Base-by-base conservation (phyloP, 2,329 filamentous ascomycete genomes). In the Rutstroemia sydowiana region DNA sequence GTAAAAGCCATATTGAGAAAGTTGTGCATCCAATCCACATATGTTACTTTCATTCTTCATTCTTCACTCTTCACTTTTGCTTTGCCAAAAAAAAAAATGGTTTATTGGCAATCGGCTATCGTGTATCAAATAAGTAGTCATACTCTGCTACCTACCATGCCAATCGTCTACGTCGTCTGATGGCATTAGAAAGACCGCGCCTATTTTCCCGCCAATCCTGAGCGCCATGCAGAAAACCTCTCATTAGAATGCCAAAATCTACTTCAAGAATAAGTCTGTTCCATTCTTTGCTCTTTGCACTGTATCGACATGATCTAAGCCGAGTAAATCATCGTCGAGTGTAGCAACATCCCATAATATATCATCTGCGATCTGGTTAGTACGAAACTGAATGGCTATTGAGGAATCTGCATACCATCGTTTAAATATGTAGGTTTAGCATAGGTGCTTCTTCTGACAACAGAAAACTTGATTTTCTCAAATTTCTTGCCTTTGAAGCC, bases 401-500 rank as follows among this genome's bases (percentile, higher is more conserved):
- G 14, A 31, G 31, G 20, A 11, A 42, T 5, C 14, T 31, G 8
- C 84, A 75, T 73, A 95, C 92, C 90, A 71, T 97, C 93, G 60
- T 85, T 82, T 43, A 98, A 74, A 71, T 95, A 95, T 54, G 82
- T 78, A 23, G 90, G 86, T 65, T 86, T 89, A 36, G 86, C 82
- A 69, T 88, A 95, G 47, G 81, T 77, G 61, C 71, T 61, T 66
- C 87, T 76, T 67, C 83, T 75, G 47, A 96, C 79, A 30, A 95
- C 71, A 6, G 90, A 87, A 73, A 98, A 96, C 70, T 95, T 96
- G 70, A 98, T 93, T 76, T 97, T 97, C 70, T 98, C 92, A 61
- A 98, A 91, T 59, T 89, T 89, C 75, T 98, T 98, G 69, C 93
- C 95, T 71, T 96, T 96, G 71, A 98, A 84, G 23, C 91, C 91